Percentiles rank a stretch among this genome's conserved stretches.
phyloP scores from a whole-genome alignment of 768 basidiomycete species.

The Auricularia sp. region DNA sequence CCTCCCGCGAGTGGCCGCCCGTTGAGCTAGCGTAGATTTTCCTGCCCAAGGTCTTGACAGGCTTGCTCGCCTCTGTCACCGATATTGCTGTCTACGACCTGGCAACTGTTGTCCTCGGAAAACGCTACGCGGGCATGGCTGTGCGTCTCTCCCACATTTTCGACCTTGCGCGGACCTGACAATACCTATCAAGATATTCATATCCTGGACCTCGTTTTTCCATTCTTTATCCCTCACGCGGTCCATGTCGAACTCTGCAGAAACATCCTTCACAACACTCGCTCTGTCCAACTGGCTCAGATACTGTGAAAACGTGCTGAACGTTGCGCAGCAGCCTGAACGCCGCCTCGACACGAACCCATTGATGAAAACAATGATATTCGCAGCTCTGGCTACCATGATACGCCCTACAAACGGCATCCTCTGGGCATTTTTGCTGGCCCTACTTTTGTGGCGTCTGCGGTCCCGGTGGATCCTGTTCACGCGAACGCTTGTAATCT shows the following conservation, averaged over 20 bases:
- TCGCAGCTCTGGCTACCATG: slow-evolving; percentile 71
- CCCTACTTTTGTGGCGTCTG: slow-evolving; percentile 31
- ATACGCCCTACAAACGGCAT: slow-evolving; percentile 84
- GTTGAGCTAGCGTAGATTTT: slow-evolving; percentile 42
- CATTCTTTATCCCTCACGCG: slow-evolving; percentile 75
- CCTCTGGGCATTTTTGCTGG: slow-evolving; percentile 70
- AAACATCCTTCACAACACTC: slow-evolving; percentile 73
- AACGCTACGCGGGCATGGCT: slow-evolving; percentile 44
- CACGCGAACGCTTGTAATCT: background rate
- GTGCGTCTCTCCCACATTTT: slow-evolving; percentile 37
- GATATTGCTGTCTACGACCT: slow-evolving; percentile 68
- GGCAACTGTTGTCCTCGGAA: slow-evolving; percentile 46
- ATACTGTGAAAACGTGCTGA: slow-evolving; percentile 17
- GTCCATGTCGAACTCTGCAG: slow-evolving; percentile 86
- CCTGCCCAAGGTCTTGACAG: slow-evolving; percentile 69
- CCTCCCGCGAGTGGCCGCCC: slow-evolving; percentile 4
- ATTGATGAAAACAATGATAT: slow-evolving; percentile 32
- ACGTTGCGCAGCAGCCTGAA: background rate
- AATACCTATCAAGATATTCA: slow-evolving; percentile 42
- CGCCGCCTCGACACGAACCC: background rate
- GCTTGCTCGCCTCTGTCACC: slow-evolving; percentile 64
- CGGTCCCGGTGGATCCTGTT: background rate
- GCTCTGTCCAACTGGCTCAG: slow-evolving; percentile 63
- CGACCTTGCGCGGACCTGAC: slow-evolving; percentile 2
- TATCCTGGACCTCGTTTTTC: slow-evolving; percentile 83